Percentiles rank a stretch among this genome's conserved stretches.
Evolutionary conservation across 2,329 filamentous ascomycete species (phyloP).

Genomic region (Cordyceps militaris): DNA sequence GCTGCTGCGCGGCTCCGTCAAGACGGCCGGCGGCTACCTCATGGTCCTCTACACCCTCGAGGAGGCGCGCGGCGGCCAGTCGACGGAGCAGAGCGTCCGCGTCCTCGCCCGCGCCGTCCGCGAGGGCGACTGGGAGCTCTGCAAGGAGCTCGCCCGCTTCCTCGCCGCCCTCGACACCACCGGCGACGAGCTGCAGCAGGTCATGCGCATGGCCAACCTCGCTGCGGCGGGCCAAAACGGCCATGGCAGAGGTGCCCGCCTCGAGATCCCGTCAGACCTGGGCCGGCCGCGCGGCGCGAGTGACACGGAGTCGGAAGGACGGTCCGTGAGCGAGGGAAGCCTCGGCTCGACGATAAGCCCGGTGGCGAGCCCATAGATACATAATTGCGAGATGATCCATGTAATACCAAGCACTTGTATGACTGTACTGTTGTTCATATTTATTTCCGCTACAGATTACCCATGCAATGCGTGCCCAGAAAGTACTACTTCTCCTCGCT

Average conservation of each 20-base stretch:
- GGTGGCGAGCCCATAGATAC: conserved; percentile 10
- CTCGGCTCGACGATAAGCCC: conserved; percentile 30
- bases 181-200: conserved; percentile 69
- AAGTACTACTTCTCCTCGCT: neutral
- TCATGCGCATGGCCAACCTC: conserved; percentile 55
- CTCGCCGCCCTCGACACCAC: conserved; percentile 85
- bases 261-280: conserved; percentile 27
- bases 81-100: conserved; percentile 71
- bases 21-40: conserved; percentile 95
- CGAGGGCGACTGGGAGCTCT: conserved; percentile 89
- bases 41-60: conserved; percentile 82
- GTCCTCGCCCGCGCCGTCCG: conserved; percentile 73
- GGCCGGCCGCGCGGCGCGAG: conserved; percentile 26
- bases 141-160: conserved; percentile 91
- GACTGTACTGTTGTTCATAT: neutral
- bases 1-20: conserved; percentile 73
- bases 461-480: conserved; percentile 4
- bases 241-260: conserved; percentile 11
- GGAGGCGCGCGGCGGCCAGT: conserved; percentile 59
- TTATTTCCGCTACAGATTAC: neutral
- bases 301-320: conserved; percentile 30
- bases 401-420: neutral
- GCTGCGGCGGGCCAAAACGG: conserved; percentile 14
- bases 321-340: conserved; percentile 33
- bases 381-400: neutral